Evolutionary conservation across 495 filamentous ascomycete species (phyloP).

Genomic region (Aspergillus conjunctus): DNA sequence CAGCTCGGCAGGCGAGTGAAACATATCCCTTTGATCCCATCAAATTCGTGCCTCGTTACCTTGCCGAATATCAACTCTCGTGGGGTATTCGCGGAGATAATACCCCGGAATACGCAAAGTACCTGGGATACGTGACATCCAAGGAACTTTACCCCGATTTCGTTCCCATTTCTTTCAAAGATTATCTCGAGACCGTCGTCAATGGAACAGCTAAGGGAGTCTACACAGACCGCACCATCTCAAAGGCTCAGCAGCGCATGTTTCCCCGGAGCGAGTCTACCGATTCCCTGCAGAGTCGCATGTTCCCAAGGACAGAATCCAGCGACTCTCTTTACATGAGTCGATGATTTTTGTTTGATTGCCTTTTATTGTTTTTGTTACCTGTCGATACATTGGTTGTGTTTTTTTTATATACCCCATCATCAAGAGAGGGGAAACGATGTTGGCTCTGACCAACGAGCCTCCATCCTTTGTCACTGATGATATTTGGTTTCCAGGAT

Average conservation of each 20-base stretch:
- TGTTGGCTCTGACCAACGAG: not conserved
- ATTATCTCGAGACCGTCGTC: constrained; percentile 45
- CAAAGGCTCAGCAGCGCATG: constrained; percentile 45
- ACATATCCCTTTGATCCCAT: constrained; percentile 51
- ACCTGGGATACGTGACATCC: constrained; percentile 59
- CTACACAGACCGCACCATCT: constrained; percentile 48
- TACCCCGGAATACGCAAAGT: constrained; percentile 56
- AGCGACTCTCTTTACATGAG: constrained; percentile 48
- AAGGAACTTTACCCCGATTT: constrained; percentile 61
- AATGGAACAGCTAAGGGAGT: constrained; percentile 47
- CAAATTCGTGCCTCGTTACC: constrained; percentile 45
- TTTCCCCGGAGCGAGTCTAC: constrained; percentile 50
- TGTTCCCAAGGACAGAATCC: constrained; percentile 47
- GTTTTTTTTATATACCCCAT: not conserved
- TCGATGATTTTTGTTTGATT: constrained; percentile 26
- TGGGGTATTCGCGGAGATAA: constrained; percentile 60
- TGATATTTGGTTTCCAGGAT: not conserved
- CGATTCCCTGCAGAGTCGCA: constrained; percentile 46
- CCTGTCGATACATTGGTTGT: constrained; percentile 5
- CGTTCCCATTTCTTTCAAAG: constrained; percentile 41
- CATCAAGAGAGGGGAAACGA: not conserved
- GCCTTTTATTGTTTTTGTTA: not conserved
- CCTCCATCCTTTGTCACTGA: not conserved
- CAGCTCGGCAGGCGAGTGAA: constrained; percentile 48
- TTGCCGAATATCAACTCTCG: constrained; percentile 53